Evolutionary conservation across 352 stramenopile genomes (phyloP), one percentile per base, ranked within the genome.

Genomic region (Phytopythium litorale): DNA sequence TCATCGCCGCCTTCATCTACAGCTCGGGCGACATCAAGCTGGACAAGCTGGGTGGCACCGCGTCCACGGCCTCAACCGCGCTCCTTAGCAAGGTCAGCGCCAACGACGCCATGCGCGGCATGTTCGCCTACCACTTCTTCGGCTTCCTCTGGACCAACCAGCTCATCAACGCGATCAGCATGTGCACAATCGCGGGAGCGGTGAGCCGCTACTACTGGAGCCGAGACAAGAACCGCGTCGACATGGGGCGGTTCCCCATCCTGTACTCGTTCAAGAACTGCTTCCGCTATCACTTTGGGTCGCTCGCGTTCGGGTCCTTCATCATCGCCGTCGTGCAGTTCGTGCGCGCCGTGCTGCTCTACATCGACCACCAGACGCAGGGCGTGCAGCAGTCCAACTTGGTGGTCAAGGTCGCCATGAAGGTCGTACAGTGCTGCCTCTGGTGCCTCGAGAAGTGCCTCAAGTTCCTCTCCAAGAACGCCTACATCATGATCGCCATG

Each of bases 391-490:
- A 88, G 52, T 83, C 75, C 46, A 97, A 94, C 40, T 37, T 89
- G 11, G 68, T 85, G 1, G 70, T 96, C 28, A 96, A 89, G 38
- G 87, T 96, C 56, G 64, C 94, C 28, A 92, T 96, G 56, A 92
- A 92, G 21, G 60, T 75, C 7, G 79, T 92, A 13, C 88, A 98
- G 67, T 99, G 96, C 72, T 98, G 86, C 71, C 73, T 99, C 50
- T 98, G 91, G 83, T 99, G 94, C 66, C 64, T 96, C 3, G 88
- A 96, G 58, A 98, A 98, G 58, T 98, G 91, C 59, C 87, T 99
- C 63, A 94, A 92, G 56, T 99, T 99, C 66, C 71, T 99, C n/a
- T 98, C 97, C 68, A 98, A 98, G 72, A 98, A 98, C 79, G 91
- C 91, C 0, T 98, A 98, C 68, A 98, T 98, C 51, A 72, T 94